Base-by-base conservation (phyloP, 208 protist species). In the Hexamita inflata region DNA sequence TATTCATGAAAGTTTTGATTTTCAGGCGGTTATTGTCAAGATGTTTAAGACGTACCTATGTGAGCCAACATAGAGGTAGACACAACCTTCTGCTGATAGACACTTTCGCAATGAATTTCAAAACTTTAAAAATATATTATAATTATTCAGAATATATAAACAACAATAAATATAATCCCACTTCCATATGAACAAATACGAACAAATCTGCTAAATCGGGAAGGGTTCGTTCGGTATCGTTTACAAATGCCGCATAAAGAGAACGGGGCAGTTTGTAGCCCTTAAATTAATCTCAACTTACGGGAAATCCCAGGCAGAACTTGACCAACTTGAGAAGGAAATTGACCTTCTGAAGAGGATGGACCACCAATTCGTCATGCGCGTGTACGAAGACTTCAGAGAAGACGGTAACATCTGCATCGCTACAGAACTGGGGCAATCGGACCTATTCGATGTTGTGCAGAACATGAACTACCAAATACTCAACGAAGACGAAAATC, bases 151-250 rank as follows among this genome's bases (percentile, higher is more conserved):
- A n/a, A n/a, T n/a, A n/a, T n/a, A n/a, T n/a, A n/a, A n/a, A n/a
- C n/a, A n/a, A n/a, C n/a, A n/a, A n/a, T n/a, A n/a, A n/a, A n/a
- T n/a, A n/a, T n/a, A n/a, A n/a, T n/a, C n/a, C n/a, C n/a, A n/a
- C n/a, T n/a, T n/a, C n/a, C n/a, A 15, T 70, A 70, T 70, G 64
- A n/a, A 70, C 42, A 35, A 38, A 11, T 70, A 70, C 40, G 64
- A 70, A n/a, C 64, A 70, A 45, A 13, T 70, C n/a, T n/a, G 11
- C 9, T 38, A 70, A 34, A 70, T 70, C 15, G 64, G 64, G 32
- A 70, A 45, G 35, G 64, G 64, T 11, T 70, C 64, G 15, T 70
- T 70, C n/a, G 64, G 64, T n/a, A 34, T 70, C 42, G 64, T 70
- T 32, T 70, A 70, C 35, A 40, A 49, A 38, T 70, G 64, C 42